phyloP scores from a whole-genome alignment of 345 rosid genomes.

The Salix udensis region DNA sequence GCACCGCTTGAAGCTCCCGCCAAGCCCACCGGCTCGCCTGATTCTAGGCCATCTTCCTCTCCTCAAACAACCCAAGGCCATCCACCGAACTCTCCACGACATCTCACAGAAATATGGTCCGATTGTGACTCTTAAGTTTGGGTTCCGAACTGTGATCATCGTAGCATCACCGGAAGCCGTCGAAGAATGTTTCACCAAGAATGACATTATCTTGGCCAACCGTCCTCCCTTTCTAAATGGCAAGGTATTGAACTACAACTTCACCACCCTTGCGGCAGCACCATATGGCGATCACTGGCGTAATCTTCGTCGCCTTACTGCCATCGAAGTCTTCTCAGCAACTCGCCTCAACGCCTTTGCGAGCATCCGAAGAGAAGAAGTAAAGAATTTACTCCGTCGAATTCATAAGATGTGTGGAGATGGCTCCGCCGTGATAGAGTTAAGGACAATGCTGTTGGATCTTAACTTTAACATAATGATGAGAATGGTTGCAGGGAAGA shows the following conservation, averaged over 20 bases:
- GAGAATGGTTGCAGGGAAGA: conserved; percentile 16
- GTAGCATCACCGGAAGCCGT: conserved; percentile 31
- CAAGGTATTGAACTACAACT: conserved; percentile 37
- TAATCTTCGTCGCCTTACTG: conserved; percentile 48
- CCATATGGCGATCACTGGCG: conserved; percentile 60
- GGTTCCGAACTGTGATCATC: conserved; percentile 29
- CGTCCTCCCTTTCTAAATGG: conserved; percentile 38
- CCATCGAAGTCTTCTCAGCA: conserved; percentile 39
- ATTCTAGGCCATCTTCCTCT: conserved; percentile 20
- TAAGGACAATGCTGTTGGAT: conserved; percentile 3
- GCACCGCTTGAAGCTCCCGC: conserved; percentile 10
- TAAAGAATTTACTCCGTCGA: conserved; percentile 28
- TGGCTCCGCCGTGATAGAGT: conserved; percentile 2
- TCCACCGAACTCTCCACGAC: conserved; percentile 18
- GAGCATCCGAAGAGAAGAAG: conserved; percentile 39
- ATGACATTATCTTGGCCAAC: conserved; percentile 51
- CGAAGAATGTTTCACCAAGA: conserved; percentile 52
- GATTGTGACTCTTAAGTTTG: conserved; percentile 36
- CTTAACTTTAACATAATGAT: conserved; percentile 5
- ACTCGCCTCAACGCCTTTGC: conserved; percentile 26
- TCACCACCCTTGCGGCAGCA: conserved; percentile 21
- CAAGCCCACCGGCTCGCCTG: conserved; percentile 8
- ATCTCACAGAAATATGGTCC: conserved; percentile 44
- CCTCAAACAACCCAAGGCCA: conserved; percentile 9
- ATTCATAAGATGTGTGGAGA: neutral